These are phyloP conservation scores for Aspergillus puulaauensis DNA, from an alignment of 2,329 filamentous ascomycete species.

Conservation along the genomic window DNA sequence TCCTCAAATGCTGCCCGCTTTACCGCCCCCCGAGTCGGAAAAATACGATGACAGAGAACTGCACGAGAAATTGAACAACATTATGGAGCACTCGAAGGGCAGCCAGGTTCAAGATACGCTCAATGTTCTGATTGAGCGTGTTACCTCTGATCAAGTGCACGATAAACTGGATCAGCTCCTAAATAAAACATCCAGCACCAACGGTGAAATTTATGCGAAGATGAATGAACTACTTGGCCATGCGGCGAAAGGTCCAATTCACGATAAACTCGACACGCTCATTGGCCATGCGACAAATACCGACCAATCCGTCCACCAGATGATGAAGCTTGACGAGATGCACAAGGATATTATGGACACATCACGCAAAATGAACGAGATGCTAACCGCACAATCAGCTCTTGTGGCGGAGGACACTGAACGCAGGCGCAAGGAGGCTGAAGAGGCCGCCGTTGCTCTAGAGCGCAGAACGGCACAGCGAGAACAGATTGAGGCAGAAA, in stretches of 20 bases:
- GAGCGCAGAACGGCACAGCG: conserved; percentile 71
- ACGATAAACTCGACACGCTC: conserved; percentile 35
- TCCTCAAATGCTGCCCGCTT: conserved; percentile 56
- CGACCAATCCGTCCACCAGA: conserved; percentile 68
- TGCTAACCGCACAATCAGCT: conserved; percentile 45
- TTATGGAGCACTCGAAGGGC: conserved; percentile 47
- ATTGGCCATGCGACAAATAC: conserved; percentile 60
- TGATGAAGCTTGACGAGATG: conserved; percentile 83
- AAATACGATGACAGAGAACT: conserved; percentile 63
- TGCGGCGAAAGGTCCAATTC: conserved; percentile 30
- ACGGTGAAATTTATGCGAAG: conserved; percentile 57
- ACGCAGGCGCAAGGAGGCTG: conserved; percentile 72
- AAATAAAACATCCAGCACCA: conserved; percentile 29
- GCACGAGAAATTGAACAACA: conserved; percentile 58
- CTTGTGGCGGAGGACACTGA: conserved; percentile 74
- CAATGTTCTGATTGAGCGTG: conserved; percentile 45
- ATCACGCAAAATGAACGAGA: conserved; percentile 78
- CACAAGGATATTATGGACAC: conserved; percentile 83
- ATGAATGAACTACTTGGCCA: conserved; percentile 49
- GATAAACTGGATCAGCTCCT: conserved; percentile 57
- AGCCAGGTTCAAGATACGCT: conserved; percentile 60
- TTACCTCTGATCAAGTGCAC: conserved; percentile 55
- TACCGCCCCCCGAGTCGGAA: conserved; percentile 49
- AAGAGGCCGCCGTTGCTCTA: conserved; percentile 76
- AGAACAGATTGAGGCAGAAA: conserved; percentile 58